These are phyloP conservation scores for Cupressus sempervirens DNA, from an alignment of 75 land plant genomes.

Conservation along the genomic window DNA sequence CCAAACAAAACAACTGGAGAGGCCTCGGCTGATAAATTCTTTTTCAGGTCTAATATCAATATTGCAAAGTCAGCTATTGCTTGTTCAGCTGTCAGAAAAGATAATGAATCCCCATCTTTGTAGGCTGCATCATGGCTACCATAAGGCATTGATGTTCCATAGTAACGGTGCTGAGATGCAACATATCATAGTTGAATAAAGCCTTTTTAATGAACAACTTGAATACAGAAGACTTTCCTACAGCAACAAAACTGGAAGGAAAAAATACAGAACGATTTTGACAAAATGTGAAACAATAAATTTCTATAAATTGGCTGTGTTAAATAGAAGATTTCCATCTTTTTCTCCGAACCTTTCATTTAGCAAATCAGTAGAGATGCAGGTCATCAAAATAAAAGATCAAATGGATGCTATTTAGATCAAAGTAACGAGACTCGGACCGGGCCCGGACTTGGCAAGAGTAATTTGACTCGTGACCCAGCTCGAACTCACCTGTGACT, in stretches of 20 bases:
- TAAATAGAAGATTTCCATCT: background rate
- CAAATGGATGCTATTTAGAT: background rate
- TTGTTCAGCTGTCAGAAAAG: constrained; percentile 78
- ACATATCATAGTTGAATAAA: background rate
- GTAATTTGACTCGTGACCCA: no score
- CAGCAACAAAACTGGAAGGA: background rate
- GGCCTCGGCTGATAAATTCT: constrained; percentile 72
- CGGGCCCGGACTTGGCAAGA: no score
- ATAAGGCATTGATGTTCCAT: constrained; percentile 87
- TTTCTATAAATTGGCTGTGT: background rate
- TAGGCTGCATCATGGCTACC: constrained; percentile 71
- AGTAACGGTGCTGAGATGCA: constrained; percentile 76
- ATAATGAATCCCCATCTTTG: constrained; percentile 45
- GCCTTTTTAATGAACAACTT: background rate
- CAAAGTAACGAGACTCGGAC: no score
- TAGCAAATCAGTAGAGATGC: background rate
- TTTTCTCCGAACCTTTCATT: background rate
- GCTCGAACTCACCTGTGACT: no score
- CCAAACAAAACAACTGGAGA: constrained; percentile 93
- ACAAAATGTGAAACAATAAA: background rate
- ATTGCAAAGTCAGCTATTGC: constrained; percentile 91
- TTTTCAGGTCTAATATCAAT: constrained; percentile 62
- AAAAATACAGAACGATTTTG: background rate
- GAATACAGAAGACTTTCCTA: background rate
- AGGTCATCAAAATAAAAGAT: background rate